Evolutionary conservation across 345 rosid genomes (phyloP).

Genomic region (Arabidopsis arenosa): DNA sequence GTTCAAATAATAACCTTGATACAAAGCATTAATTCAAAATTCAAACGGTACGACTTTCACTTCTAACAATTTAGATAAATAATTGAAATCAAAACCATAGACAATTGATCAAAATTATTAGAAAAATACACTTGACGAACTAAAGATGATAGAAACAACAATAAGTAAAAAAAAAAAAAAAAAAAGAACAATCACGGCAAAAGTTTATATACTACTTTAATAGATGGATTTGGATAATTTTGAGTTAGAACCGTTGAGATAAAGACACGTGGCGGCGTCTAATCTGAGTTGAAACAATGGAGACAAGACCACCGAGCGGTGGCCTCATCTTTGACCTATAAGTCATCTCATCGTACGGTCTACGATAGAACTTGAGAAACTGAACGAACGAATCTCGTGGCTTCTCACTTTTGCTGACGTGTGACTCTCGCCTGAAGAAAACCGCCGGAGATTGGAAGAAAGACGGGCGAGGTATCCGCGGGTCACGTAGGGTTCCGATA

Average conservation of each 20-base stretch:
- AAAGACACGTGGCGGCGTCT: constrained; percentile 90
- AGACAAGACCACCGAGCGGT: constrained; percentile 83
- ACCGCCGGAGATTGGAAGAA: constrained; percentile 95
- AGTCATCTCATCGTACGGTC: constrained; percentile 98
- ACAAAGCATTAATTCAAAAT: constrained; percentile 25
- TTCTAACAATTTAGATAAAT: not conserved
- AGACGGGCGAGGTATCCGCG: constrained; percentile 83
- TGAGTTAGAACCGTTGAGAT: constrained; percentile 85
- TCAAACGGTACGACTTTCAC: not conserved
- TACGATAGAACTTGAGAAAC: constrained; percentile 74
- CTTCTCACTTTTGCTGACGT: constrained; percentile 64
- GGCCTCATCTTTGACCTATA: constrained; percentile 98
- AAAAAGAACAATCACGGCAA: not conserved
- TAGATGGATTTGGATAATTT: not conserved
- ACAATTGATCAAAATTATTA: constrained; percentile 45
- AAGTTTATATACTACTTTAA: constrained; percentile 41
- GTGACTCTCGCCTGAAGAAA: constrained; percentile 80
- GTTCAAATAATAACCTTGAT: constrained; percentile 4
- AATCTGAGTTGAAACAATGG: constrained; percentile 76
- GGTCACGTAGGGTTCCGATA: constrained; percentile 49
- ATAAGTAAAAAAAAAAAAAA: not conserved
- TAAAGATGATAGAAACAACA: constrained; percentile 13
- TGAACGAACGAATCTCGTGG: constrained; percentile 76
- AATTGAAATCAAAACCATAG: constrained; percentile 12
- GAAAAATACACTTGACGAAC: constrained; percentile 30